These are phyloP conservation scores for Chalciporus piperatus DNA, from an alignment of 768 basidiomycete species.

Conservation along the genomic window DNA sequence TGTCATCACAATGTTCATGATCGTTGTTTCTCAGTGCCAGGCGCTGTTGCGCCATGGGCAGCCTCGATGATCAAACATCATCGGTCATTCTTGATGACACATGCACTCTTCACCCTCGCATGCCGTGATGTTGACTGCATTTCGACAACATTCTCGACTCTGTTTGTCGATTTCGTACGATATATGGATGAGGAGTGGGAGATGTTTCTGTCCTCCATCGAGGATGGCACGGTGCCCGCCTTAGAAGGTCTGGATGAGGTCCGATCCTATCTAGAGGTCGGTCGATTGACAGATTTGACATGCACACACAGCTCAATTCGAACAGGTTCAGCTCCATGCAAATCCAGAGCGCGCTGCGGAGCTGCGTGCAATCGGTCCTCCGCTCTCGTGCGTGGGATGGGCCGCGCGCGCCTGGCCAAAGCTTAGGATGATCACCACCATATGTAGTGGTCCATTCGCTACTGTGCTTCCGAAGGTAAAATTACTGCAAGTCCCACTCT, in stretches of 20 bases:
- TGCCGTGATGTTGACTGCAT: slow-evolving; percentile 14
- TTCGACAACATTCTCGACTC: slow-evolving; percentile 20
- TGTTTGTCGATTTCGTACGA: slow-evolving; percentile 22
- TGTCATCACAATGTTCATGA: too few species aligned
- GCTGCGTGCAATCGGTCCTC: slow-evolving; percentile 10
- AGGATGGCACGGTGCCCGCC: slow-evolving; percentile 14
- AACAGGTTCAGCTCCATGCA: slow-evolving; percentile 7
- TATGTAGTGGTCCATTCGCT: slow-evolving; percentile 21
- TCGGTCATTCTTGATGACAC: slow-evolving; percentile 21
- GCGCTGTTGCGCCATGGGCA: slow-evolving; percentile 13
- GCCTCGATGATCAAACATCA: slow-evolving; percentile 21
- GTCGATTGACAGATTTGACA: background rate
- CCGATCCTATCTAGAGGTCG: slow-evolving; percentile 15
- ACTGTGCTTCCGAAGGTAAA: slow-evolving; percentile 17
- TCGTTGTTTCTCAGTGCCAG: background rate
- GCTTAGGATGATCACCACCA: slow-evolving; percentile 13
- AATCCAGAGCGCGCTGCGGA: slow-evolving; percentile 15
- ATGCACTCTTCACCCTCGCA: slow-evolving; percentile 19
- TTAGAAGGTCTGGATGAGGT: slow-evolving; percentile 12
- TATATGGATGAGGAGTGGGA: slow-evolving; percentile 23
- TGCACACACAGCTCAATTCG: background rate
- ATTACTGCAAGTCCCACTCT: background rate
- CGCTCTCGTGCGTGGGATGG: slow-evolving; percentile 13
- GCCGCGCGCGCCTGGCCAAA: slow-evolving; percentile 21
- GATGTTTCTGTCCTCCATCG: slow-evolving; percentile 15